Evolutionary conservation across 176 grass and related monocot species (phyloP), one percentile per base, ranked within the genome.

Genomic region (Zizania latifolia): DNA sequence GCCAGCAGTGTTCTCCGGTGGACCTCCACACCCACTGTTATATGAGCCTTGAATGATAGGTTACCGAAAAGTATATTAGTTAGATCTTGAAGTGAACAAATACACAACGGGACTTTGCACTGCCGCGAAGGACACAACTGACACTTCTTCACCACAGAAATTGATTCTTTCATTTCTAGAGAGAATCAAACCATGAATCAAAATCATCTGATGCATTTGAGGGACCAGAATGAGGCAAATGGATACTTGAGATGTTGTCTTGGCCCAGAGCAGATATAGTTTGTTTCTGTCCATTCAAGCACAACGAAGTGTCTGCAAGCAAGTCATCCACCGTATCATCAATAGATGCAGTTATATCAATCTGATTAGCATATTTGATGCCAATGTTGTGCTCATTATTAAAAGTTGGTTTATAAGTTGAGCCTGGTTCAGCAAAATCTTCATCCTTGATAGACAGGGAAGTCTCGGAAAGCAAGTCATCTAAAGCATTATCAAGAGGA

Each of bases 161-260:
- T 29, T 1, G 24, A 30, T 48, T 41, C 48, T 35, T 74, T 36
- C 28, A 23, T 44, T 17, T 62, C 82, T 75, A 89, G 0, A 92
- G 45, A 5, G 84, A 92, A 84, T 99, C 91, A 86, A 99, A 85
- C 89, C 89, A 94, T 21, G 84, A 92, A 84, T 94, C 91, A 74
- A 99, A 94, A 81, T 92, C 79, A 63, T 84, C 86, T 0, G 82
- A 56, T 21, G 64, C 44, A 46, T 90, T 88, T 45, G 64, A 65
- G 35, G 58, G 53, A 0, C 51, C 62, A 22, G 88, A 80, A 65
- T 65, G 15, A 38, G 61, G 80, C 57, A 1, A 53, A 45, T 10
- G 53, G 24, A 45, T 48, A 40, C 34, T 56, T 24, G 76, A 46
- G 43, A 28, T 81, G 14, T 22, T 80, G 55, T 65, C 69, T 29